Conservation (phyloP, 1,139 yeast species). For the Blastobotrys elegans region DNA sequence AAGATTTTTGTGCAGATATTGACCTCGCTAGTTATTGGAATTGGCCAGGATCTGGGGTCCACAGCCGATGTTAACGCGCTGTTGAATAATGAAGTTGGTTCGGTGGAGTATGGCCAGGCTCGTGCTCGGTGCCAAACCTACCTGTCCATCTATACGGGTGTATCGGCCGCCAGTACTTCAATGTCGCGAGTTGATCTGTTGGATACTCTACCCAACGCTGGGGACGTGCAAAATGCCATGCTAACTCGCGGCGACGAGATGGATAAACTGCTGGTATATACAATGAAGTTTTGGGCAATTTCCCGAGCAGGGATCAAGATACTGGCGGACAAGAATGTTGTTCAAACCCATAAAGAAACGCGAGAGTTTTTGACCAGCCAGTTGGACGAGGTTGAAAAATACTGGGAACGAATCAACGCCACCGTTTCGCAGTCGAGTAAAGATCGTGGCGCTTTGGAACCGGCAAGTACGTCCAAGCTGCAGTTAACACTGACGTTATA, state of each 20-base stretch:
- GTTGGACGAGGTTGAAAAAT: background rate
- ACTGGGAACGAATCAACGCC: background rate
- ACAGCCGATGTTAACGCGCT: background rate
- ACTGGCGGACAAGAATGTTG: background rate
- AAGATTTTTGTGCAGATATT: constrained; percentile 5
- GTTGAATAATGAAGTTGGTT: background rate
- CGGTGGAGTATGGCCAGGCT: background rate
- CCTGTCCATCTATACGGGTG: background rate
- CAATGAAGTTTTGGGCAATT: background rate
- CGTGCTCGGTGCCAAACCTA: background rate
- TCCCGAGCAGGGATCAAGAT: background rate
- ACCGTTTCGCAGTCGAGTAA: background rate
- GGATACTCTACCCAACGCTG: background rate
- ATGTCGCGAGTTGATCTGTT: background rate
- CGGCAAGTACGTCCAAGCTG: constrained; percentile 3
- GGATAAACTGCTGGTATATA: background rate
- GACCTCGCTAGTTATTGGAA: background rate
- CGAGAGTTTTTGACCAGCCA: background rate
- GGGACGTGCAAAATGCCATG: background rate
- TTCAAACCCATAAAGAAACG: background rate
- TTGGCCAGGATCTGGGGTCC: constrained; percentile 6
- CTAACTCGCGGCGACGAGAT: background rate
- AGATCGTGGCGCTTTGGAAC: background rate
- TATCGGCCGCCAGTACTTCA: background rate
- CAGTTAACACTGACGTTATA: constrained; percentile 4